Evolutionary conservation across 495 filamentous ascomycete species (phyloP).

Genomic region (Podospora australis): DNA sequence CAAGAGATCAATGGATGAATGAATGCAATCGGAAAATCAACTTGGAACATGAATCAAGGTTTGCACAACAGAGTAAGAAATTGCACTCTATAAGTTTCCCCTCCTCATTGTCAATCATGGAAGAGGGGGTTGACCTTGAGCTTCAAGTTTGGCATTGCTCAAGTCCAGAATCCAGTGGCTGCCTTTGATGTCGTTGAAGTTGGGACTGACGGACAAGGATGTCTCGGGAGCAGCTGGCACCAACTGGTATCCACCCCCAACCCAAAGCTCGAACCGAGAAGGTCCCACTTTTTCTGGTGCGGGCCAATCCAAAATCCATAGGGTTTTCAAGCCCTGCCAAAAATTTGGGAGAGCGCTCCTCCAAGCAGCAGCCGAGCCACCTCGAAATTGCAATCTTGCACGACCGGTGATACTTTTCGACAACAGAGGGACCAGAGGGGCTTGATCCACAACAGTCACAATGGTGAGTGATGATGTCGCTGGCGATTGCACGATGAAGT

Average conservation of each 20-base stretch:
- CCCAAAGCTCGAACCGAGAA: neutral
- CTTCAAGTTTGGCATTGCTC: too few relatives aligned
- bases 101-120: too few relatives aligned
- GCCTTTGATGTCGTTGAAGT: too few relatives aligned
- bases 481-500: slow-evolving; percentile 7
- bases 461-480: slow-evolving; percentile 22
- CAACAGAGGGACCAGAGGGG: slow-evolving; percentile 27
- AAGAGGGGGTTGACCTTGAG: too few relatives aligned
- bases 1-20: too few relatives aligned
- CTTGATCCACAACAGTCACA: slow-evolving; percentile 35
- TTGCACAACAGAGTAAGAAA: too few relatives aligned
- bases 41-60: too few relatives aligned
- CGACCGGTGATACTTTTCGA: slow-evolving; percentile 30
- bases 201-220: neutral
- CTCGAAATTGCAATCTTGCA: slow-evolving; percentile 37
- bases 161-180: too few relatives aligned
- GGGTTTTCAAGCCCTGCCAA: slow-evolving; percentile 45
- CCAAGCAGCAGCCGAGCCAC: slow-evolving; percentile 22
- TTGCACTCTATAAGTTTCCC: too few relatives aligned
- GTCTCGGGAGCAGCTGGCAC: slow-evolving; percentile 5
- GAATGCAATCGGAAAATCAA: too few relatives aligned
- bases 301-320: slow-evolving; percentile 29
- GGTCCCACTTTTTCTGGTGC: slow-evolving; percentile 17
- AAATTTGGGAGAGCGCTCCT: slow-evolving; percentile 33
- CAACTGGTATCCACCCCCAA: slow-evolving; percentile 1